A percentile compares a stretch with the other conserved stretches of the same genome.
phyloP scores from a whole-genome alignment of 331 rosid genomes.

The Acacia pycnantha region DNA sequence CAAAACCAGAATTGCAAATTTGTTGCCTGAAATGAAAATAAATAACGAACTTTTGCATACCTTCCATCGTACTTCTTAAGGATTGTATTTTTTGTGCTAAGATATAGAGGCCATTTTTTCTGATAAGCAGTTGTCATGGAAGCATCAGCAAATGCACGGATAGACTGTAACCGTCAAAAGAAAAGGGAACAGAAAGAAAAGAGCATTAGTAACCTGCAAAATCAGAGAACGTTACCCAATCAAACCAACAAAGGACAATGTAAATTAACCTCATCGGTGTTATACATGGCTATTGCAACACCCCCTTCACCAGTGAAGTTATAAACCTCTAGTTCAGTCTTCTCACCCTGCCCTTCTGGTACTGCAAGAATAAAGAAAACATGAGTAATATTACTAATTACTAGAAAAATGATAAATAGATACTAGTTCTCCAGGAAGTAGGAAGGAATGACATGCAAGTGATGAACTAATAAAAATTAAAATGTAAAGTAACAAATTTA shows the following conservation, averaged over 20 bases:
- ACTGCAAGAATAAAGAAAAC: conserved; percentile 44
- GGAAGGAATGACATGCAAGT: neutral
- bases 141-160: conserved; percentile 85
- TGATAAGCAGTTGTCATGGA: conserved; percentile 83
- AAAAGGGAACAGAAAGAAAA: conserved; percentile 5
- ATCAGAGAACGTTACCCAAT: conserved; percentile 16
- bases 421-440: neutral
- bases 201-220: conserved; percentile 23
- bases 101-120: conserved; percentile 98
- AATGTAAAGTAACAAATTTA: neutral
- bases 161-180: conserved; percentile 59
- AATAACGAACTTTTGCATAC: conserved; percentile 42
- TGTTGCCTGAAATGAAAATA: neutral
- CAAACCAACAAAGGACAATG: conserved; percentile 22
- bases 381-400: conserved; percentile 17
- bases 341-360: conserved; percentile 76
- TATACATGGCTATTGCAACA: conserved; percentile 88
- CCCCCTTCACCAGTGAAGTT: conserved; percentile 94
- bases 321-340: conserved; percentile 77
- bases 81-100: conserved; percentile 95
- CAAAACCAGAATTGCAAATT: neutral
- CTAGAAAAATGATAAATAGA: neutral
- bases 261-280: conserved; percentile 86
- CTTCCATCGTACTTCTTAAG: conserved; percentile 99
- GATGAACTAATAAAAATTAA: neutral